A percentile compares a stretch with the other conserved stretches of the same genome.
Evolutionary conservation across 257 asterid species (phyloP).

Genomic region (Plantago ovata): DNA sequence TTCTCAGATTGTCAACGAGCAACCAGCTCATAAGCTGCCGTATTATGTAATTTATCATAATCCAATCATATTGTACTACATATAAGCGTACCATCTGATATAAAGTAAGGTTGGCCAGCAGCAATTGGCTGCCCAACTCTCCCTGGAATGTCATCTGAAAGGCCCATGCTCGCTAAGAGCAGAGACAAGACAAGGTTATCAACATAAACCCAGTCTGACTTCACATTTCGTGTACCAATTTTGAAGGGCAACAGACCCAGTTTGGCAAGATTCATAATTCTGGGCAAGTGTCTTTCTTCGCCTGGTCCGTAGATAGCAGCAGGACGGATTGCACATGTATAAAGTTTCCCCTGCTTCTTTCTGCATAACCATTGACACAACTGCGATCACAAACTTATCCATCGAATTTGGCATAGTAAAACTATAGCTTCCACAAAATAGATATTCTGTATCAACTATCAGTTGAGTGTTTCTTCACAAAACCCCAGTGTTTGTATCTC

Average conservation of each 20-base stretch:
- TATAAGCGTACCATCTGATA: conserved; percentile 75
- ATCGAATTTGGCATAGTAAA: not conserved
- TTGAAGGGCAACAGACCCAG: conserved; percentile 80
- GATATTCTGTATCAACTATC: not conserved
- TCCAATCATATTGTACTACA: not conserved
- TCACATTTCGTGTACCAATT: conserved; percentile 57
- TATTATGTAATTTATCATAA: conserved; percentile 1
- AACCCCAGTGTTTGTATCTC: too few relatives aligned
- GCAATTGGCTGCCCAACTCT: conserved; percentile 75
- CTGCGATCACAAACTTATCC: conserved; percentile 1
- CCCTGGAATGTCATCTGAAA: conserved; percentile 86
- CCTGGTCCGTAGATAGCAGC: conserved; percentile 99
- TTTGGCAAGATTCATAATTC: conserved; percentile 71
- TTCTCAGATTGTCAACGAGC: not conserved
- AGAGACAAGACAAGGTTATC: conserved; percentile 85
- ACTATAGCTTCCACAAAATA: conserved; percentile 1
- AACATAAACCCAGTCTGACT: conserved; percentile 85
- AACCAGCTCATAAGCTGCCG: not conserved
- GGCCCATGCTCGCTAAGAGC: conserved; percentile 97
- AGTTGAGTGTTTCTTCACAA: not conserved
- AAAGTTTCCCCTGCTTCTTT: conserved; percentile 52
- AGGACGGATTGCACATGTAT: conserved; percentile 90
- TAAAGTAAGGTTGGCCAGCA: conserved; percentile 89
- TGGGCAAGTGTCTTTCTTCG: conserved; percentile 92
- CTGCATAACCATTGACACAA: conserved; percentile 34